A percentile compares a stretch with the other conserved stretches of the same genome.
These are phyloP conservation scores for Alnus glutinosa DNA, from an alignment of 306 rosid genomes.

Conservation along the genomic window DNA sequence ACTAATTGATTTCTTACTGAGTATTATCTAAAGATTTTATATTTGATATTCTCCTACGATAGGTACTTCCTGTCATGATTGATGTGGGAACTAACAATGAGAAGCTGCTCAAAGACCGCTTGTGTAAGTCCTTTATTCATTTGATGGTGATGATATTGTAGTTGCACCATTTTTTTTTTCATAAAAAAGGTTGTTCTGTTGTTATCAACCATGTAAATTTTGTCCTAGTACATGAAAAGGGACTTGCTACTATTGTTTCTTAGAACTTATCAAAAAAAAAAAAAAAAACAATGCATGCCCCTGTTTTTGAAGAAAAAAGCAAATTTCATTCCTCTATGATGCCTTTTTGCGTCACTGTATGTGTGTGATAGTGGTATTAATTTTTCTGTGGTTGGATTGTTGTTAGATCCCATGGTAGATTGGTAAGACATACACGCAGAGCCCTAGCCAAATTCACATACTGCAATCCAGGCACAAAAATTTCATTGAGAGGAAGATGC, in stretches of 20 bases:
- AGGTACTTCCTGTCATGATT: conserved; percentile 99
- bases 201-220: neutral
- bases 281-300: neutral
- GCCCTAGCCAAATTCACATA: neutral
- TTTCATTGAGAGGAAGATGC: neutral
- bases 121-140: conserved; percentile 61
- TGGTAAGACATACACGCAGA: neutral
- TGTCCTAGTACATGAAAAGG: neutral
- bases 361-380: neutral
- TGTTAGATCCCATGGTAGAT: neutral
- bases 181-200: neutral
- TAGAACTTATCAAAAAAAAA: too few species aligned
- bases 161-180: neutral
- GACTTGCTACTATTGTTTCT: neutral
- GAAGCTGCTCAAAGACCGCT: conserved; percentile 70
- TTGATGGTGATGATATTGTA: conserved; percentile 23
- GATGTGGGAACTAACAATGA: conserved; percentile 96
- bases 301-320: neutral
- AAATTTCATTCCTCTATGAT: neutral
- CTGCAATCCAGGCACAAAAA: neutral
- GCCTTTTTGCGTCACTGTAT: neutral
- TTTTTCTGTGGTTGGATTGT: neutral
- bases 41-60: neutral
- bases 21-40: neutral
- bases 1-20: neutral